phyloP scores from a whole-genome alignment of 2,329 filamentous ascomycete genomes.

The Arachnopeziza araneosa region DNA sequence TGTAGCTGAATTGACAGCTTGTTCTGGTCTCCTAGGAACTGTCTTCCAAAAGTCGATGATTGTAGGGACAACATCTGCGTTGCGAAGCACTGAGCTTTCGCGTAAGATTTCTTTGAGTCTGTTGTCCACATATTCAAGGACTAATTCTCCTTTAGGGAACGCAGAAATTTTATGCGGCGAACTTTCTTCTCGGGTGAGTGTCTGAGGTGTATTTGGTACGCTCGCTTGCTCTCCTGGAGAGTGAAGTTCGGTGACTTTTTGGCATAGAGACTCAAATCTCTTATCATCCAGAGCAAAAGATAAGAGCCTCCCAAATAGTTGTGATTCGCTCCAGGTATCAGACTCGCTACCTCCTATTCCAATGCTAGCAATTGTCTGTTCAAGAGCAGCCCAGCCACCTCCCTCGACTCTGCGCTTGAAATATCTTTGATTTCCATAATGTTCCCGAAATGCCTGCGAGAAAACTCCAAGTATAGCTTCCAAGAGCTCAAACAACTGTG shows the following conservation, averaged over 20 bases:
- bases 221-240: constrained; percentile 26
- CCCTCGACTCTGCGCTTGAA: constrained; percentile 72
- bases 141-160: constrained; percentile 18
- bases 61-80: constrained; percentile 57
- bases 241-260: constrained; percentile 35
- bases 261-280: constrained; percentile 64
- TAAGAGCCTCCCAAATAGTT: constrained; percentile 77
- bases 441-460: constrained; percentile 58
- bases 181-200: neutral
- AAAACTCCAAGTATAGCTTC: constrained; percentile 69
- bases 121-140: constrained; percentile 26
- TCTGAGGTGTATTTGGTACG: neutral
- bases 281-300: constrained; percentile 78
- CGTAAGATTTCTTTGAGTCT: constrained; percentile 45
- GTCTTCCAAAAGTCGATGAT: constrained; percentile 60
- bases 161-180: constrained; percentile 8
- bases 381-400: constrained; percentile 72
- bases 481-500: constrained; percentile 61
- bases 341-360: constrained; percentile 59
- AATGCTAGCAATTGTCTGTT: constrained; percentile 65
- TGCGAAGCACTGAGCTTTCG: constrained; percentile 48
- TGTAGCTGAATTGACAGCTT: constrained; percentile 47
- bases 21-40: constrained; percentile 44
- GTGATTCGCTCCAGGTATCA: constrained; percentile 62
- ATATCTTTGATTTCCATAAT: constrained; percentile 82